Conservation (phyloP, 2,329 filamentous ascomycete genomes). For the Beauveria bassiana region DNA sequence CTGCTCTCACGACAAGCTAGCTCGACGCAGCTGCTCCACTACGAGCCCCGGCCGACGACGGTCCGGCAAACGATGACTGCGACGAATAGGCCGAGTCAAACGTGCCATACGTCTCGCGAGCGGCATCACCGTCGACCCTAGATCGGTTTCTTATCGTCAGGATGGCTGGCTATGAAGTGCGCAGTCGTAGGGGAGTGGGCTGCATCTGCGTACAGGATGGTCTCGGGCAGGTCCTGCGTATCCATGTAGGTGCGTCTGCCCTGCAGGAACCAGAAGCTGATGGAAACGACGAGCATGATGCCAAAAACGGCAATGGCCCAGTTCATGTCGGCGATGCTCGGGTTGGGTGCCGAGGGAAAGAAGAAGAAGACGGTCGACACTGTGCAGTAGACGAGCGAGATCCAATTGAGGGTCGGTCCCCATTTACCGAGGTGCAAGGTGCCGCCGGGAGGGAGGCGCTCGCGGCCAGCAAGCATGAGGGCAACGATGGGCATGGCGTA, state of each 20-base stretch:
- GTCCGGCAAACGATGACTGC: not conserved
- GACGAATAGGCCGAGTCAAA: not conserved
- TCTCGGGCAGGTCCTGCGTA: conserved; percentile 13
- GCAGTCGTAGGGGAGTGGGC: not conserved
- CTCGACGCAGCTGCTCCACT: not conserved
- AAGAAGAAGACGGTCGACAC: conserved; percentile 49
- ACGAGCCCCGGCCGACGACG: not conserved
- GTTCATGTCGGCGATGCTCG: conserved; percentile 44
- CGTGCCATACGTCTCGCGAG: not conserved
- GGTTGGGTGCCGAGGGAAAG: conserved; percentile 39
- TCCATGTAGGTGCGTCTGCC: conserved; percentile 29
- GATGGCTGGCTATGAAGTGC: not conserved
- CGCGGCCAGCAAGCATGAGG: conserved; percentile 41
- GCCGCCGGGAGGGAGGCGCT: conserved; percentile 38
- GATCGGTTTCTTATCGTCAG: conserved; percentile 11
- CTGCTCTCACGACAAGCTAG: not conserved
- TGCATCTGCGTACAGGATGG: conserved; percentile 13
- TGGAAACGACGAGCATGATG: conserved; percentile 42
- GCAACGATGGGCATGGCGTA: conserved; percentile 40
- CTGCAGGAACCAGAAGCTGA: conserved; percentile 43
- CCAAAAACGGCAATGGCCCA: conserved; percentile 50
- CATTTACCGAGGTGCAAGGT: conserved; percentile 37
- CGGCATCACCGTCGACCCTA: not conserved
- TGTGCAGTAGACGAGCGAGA: conserved; percentile 42
- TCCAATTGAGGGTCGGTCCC: conserved; percentile 37